Base-by-base conservation (phyloP, 108 stramenopile species). In the Skeletonema menzelii region DNA sequence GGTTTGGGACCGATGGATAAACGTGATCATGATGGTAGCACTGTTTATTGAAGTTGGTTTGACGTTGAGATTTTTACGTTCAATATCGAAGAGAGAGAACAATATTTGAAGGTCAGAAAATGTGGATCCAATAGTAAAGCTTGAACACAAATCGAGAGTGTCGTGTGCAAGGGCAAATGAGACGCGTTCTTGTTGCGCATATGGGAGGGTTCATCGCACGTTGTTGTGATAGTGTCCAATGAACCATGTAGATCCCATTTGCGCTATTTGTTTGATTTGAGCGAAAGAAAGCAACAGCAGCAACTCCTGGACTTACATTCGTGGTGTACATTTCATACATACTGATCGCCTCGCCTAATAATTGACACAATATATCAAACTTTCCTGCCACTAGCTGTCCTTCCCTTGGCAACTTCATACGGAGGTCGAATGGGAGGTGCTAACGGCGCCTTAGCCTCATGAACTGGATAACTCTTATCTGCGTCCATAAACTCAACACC, bases 401-500 rank as follows among this genome's bases (percentile, higher is more conserved):
- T 78, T 26, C 69, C 83, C 65, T 73, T 82, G 22, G 75, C 75
- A 7, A 76, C 71, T 69, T 90, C 83, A 61, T 92, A 91, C 1
- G 91, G 91, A 56, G 91, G 90, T 60, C 65, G 75, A 22, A 92
- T 92, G 1, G 93, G 93, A 17, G 88, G 89, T 10, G 88, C 88
- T 46, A 92, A 57, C 2, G 90, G 87, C 17, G 82, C 69, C 71
- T 70, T 61, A 14, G 46, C 28, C 63, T 83, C 83, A 17, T 84
- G 77, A 22, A 95, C 73, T 0, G 85, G 88, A 75, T 92, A 95
- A 46, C 88, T 88, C 82, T 87, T 91, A 63, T 95, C 91, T 6
- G 89, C 84, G 82, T 95, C 93, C 84, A 92, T 69, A 49, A 91
- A 80, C 24, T 70, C 77, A 38, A 66, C 73, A 4, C 76, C 73